These are phyloP conservation scores for Leishmania lainsoni DNA, from an alignment of 208 protist genomes.

Conservation along the genomic window DNA sequence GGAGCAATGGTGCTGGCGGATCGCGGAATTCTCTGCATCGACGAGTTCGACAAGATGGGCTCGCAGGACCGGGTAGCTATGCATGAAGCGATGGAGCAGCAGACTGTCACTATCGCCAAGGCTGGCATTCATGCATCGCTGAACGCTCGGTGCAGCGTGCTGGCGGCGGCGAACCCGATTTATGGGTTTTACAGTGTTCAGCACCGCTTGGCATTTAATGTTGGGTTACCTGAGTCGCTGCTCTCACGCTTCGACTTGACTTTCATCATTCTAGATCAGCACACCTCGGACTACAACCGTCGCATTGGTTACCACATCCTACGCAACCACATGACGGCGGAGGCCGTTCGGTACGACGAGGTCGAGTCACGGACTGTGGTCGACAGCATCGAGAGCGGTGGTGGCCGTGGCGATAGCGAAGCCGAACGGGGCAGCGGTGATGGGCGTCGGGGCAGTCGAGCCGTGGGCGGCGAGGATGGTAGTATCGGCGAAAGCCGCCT, in stretches of 20 bases:
- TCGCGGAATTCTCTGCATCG: conserved; percentile 98
- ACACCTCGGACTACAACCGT: conserved; percentile 90
- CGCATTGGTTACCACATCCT: conserved; percentile 96
- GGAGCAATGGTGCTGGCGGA: conserved; percentile 99
- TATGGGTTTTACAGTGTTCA: conserved; percentile 98
- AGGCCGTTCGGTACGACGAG: conserved; percentile 60
- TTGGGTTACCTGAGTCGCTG: conserved; percentile 98
- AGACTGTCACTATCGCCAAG: conserved; percentile 99
- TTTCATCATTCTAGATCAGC: conserved; percentile 99
- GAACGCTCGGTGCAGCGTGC: conserved; percentile 98
- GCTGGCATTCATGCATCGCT: conserved; percentile 99
- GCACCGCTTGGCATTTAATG: conserved; percentile 94
- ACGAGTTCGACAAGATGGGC: conserved; percentile 99
- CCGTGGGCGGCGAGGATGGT: conserved; percentile 11
- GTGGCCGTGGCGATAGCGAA: neutral
- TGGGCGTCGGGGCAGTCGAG: neutral
- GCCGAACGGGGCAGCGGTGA: neutral
- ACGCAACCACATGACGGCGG: conserved; percentile 91
- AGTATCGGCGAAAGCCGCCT: conserved; percentile 21
- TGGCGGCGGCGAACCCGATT: conserved; percentile 99
- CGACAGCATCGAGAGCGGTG: conserved; percentile 59
- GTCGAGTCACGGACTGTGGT: conserved; percentile 66
- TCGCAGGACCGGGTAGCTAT: conserved; percentile 96
- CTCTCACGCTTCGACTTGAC: conserved; percentile 99
- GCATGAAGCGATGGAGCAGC: conserved; percentile 99